Conservation (phyloP, 192 early-diverging fungal genomes). For the Phycomyces blakesleeanus region DNA sequence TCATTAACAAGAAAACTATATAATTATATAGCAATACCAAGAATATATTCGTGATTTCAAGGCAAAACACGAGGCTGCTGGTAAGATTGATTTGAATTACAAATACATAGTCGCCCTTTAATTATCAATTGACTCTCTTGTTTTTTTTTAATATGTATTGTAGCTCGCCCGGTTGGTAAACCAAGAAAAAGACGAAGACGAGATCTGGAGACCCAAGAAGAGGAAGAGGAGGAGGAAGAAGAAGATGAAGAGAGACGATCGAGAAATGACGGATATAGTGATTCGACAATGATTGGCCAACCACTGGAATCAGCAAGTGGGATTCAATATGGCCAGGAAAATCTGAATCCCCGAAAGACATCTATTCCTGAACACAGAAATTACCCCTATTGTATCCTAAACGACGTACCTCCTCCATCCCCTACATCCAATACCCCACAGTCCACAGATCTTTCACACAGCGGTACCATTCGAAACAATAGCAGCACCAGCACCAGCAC, state of each 20-base stretch:
- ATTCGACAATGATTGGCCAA: not conserved
- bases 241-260: not conserved
- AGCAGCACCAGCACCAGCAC: not conserved
- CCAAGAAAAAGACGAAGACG: slow-evolving; percentile 16
- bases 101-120: too few relatives aligned
- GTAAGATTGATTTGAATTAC: slow-evolving; percentile 5
- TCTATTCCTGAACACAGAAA: slow-evolving; percentile 8
- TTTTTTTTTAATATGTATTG: not conserved
- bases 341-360: not conserved
- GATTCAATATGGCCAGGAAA: not conserved
- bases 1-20: not conserved
- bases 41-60: slow-evolving; percentile 38
- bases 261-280: not conserved
- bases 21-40: slow-evolving; percentile 32
- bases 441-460: not conserved
- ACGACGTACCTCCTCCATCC: slow-evolving; percentile 5
- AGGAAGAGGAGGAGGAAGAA: not conserved
- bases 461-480: not conserved
- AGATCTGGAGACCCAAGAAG: not conserved
- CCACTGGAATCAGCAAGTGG: too few relatives aligned
- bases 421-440: not conserved
- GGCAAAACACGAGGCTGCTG: slow-evolving; percentile 36
- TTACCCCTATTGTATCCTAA: slow-evolving; percentile 20
- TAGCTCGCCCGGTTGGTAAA: slow-evolving; percentile 26
- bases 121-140: not conserved